Percentiles rank a stretch among this genome's conserved stretches.
These are phyloP conservation scores for Allium sativum DNA, from an alignment of 106 monocot genomes.

Conservation along the genomic window DNA sequence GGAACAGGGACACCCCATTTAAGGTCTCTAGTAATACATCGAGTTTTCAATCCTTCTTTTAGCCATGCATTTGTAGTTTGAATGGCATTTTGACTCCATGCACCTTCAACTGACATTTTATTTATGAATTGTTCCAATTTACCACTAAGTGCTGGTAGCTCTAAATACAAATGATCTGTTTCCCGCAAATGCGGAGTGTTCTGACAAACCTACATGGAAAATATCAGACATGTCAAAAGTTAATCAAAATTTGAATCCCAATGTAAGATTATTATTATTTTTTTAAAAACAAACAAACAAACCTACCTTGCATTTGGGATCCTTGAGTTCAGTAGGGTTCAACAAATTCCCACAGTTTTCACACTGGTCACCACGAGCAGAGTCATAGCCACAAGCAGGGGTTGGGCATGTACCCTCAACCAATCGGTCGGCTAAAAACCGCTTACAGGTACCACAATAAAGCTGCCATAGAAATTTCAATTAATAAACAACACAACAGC, in stretches of 20 bases:
- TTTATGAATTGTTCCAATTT: slow-evolving; percentile 71
- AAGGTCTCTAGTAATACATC: slow-evolving; percentile 93
- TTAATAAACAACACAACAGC: too few species aligned
- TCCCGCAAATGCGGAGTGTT: slow-evolving; percentile 65
- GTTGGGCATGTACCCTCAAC: slow-evolving; percentile 87
- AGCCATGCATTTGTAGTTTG: slow-evolving; percentile 91
- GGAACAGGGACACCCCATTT: slow-evolving; percentile 98
- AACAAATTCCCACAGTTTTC: slow-evolving; percentile 87
- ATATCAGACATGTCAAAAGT: not conserved
- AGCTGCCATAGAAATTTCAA: slow-evolving; percentile 35
- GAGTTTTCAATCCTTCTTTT: slow-evolving; percentile 75
- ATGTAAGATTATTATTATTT: not conserved
- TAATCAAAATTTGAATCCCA: not conserved
- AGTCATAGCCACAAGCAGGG: slow-evolving; percentile 52
- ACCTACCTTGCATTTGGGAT: slow-evolving; percentile 89
- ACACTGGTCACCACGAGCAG: slow-evolving; percentile 88
- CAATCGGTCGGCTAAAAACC: slow-evolving; percentile 83
- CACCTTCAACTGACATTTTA: slow-evolving; percentile 53
- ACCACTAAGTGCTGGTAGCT: slow-evolving; percentile 65
- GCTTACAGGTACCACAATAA: slow-evolving; percentile 69
- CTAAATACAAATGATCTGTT: slow-evolving; percentile 83
- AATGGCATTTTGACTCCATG: slow-evolving; percentile 90
- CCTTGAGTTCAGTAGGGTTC: slow-evolving; percentile 74
- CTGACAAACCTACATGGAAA: slow-evolving; percentile 41
- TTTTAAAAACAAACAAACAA: not conserved